Conservation (phyloP, 208 protist genomes). For the Trypanosoma congolense region DNA sequence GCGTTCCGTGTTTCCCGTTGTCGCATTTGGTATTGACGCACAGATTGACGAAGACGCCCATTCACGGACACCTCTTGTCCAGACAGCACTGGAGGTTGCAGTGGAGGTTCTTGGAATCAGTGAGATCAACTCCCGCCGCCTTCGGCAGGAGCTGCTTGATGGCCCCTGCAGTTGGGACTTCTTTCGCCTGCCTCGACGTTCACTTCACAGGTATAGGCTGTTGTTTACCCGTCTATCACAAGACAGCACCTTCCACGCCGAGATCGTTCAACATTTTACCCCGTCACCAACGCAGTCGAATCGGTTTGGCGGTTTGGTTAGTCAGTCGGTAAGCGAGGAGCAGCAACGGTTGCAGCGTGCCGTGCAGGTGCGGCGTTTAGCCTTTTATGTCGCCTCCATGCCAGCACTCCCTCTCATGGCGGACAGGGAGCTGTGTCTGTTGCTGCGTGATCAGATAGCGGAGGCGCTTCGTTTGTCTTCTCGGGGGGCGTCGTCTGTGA, state of each 20-base stretch:
- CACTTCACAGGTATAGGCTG: conserved; percentile 34
- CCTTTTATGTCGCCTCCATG: conserved; percentile 30
- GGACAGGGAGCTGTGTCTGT: conserved; percentile 34
- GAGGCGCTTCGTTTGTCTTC: conserved; percentile 27
- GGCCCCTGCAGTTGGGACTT: conserved; percentile 39
- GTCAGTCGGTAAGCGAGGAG: conserved; percentile 36
- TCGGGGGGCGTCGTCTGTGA: conserved; percentile 15
- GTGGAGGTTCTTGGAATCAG: conserved; percentile 13
- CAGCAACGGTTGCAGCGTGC: conserved; percentile 31
- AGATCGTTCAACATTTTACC: conserved; percentile 13
- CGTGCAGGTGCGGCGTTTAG: conserved; percentile 27
- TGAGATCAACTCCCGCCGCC: conserved; percentile 26
- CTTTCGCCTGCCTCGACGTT: conserved; percentile 33
- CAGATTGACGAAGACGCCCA: conserved; percentile 38
- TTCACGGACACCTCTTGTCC: conserved; percentile 25
- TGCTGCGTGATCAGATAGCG: conserved; percentile 42
- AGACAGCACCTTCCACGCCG: conserved; percentile 23
- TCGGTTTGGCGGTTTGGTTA: conserved; percentile 30
- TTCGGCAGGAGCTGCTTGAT: conserved; percentile 36
- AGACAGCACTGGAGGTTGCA: conserved; percentile 27
- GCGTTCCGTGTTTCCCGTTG: conserved; percentile 27
- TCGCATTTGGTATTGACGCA: conserved; percentile 33
- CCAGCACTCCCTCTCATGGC: conserved; percentile 8
- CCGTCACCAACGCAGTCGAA: conserved; percentile 18
- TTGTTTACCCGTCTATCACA: conserved; percentile 25